phyloP scores from a whole-genome alignment of 2,329 filamentous ascomycete genomes.

The Chaetomium sp. region DNA sequence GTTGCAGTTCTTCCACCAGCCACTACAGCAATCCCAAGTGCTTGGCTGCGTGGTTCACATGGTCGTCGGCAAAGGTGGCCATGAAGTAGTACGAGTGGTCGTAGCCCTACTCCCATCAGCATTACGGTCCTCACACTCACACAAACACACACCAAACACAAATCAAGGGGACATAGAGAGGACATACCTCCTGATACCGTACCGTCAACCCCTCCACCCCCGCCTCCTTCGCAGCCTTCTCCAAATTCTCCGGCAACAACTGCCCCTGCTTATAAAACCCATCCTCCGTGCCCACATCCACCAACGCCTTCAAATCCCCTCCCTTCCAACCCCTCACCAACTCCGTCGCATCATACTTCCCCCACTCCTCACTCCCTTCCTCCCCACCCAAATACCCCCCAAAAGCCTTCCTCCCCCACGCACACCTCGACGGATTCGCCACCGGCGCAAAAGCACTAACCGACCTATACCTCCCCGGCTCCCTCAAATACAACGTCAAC shows the following conservation, averaged over 20 bases:
- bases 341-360: slow-evolving; percentile 86
- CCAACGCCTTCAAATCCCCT: slow-evolving; percentile 64
- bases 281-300: slow-evolving; percentile 91
- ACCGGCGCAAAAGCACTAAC: slow-evolving; percentile 91
- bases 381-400: slow-evolving; percentile 80
- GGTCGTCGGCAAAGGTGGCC: slow-evolving; percentile 81
- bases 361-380: slow-evolving; percentile 63
- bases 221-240: slow-evolving; percentile 67
- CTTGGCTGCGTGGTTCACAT: slow-evolving; percentile 87
- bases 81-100: slow-evolving; percentile 99
- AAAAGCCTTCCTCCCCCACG: slow-evolving; percentile 97
- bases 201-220: slow-evolving; percentile 68
- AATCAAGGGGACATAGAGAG: slow-evolving; percentile 7
- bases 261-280: slow-evolving; percentile 95
- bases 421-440: slow-evolving; percentile 74
- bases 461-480: slow-evolving; percentile 82
- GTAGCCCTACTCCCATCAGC: slow-evolving; percentile 55
- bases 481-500: slow-evolving; percentile 82
- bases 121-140: not conserved
- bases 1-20: no score
- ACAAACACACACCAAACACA: not conserved
- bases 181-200: slow-evolving; percentile 68
- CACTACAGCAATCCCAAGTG: slow-evolving; percentile 45
- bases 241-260: slow-evolving; percentile 88
- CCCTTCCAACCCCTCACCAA: slow-evolving; percentile 65